These are phyloP conservation scores for Ascochyta lentis DNA, from an alignment of 2,329 filamentous ascomycete genomes.

Conservation along the genomic window DNA sequence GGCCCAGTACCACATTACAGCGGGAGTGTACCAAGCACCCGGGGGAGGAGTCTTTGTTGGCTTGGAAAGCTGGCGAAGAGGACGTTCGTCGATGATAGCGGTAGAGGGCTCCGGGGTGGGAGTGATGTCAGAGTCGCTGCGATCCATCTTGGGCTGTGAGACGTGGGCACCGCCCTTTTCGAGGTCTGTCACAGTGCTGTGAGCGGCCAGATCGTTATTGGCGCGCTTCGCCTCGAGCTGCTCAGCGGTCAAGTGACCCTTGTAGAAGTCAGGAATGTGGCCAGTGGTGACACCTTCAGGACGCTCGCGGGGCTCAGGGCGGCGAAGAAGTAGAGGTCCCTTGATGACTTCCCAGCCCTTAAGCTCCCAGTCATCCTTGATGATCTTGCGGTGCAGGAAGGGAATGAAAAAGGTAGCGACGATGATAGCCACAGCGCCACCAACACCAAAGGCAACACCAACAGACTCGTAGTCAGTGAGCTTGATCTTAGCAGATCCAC, in stretches of 20 bases:
- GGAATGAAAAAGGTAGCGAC: conserved; percentile 63
- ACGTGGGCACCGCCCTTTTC: conserved; percentile 32
- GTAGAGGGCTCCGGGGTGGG: conserved; percentile 16
- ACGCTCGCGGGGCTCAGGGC: conserved; percentile 46
- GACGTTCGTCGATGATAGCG: background rate
- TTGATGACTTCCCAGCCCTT: conserved; percentile 61
- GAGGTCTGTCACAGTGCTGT: conserved; percentile 21
- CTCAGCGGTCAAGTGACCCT: conserved; percentile 62
- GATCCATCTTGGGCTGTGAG: conserved; percentile 14
- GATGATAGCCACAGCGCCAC: conserved; percentile 58
- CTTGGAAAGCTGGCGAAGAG: conserved; percentile 20
- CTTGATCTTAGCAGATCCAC: conserved; percentile 54
- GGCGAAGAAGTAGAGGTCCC: conserved; percentile 61
- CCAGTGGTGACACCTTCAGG: conserved; percentile 51
- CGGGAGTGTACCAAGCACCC: conserved; percentile 53
- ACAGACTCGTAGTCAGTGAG: conserved; percentile 59
- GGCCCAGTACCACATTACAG: conserved; percentile 54
- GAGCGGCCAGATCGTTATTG: conserved; percentile 17
- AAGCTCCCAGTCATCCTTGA: conserved; percentile 68
- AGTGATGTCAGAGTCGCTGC: conserved; percentile 30
- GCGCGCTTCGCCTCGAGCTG: conserved; percentile 52
- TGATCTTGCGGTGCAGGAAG: conserved; percentile 64
- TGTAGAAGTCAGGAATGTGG: conserved; percentile 62
- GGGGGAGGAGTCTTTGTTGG: conserved; percentile 38
- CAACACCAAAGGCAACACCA: conserved; percentile 62